phyloP scores from a whole-genome alignment of 2,329 filamentous ascomycete species.

The Fonsecaea pedrosoi region DNA sequence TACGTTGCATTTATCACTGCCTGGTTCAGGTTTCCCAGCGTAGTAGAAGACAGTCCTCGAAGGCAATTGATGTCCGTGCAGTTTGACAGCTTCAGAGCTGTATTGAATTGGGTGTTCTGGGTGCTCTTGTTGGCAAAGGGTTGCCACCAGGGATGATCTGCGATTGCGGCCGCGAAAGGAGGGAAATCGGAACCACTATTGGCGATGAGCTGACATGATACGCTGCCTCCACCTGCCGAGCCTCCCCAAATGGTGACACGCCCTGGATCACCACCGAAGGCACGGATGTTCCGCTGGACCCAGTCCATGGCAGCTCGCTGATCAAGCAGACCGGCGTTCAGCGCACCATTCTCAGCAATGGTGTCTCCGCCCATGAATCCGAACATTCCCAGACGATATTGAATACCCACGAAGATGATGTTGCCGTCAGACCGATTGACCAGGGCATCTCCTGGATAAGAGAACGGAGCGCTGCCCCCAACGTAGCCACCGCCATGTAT shows the following conservation, averaged over 20 bases:
- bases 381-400: conserved; percentile 77
- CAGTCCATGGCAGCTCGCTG: conserved; percentile 48
- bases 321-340: conserved; percentile 48
- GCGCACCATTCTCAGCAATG: conserved; percentile 17
- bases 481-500: conserved; percentile 40
- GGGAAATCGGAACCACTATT: conserved; percentile 48
- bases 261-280: conserved; percentile 47
- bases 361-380: conserved; percentile 60
- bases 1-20: conserved; percentile 23
- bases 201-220: conserved; percentile 45
- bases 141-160: conserved; percentile 49
- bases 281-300: conserved; percentile 47
- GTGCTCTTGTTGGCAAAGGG: conserved; percentile 43
- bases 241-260: conserved; percentile 49
- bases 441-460: conserved; percentile 32
- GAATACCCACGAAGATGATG: conserved; percentile 73
- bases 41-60: conserved; percentile 10
- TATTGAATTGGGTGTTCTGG: conserved; percentile 47
- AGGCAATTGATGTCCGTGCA: conserved; percentile 44
- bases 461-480: conserved; percentile 30
- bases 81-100: conserved; percentile 55
- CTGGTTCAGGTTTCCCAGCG: conserved; percentile 24
- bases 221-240: conserved; percentile 29
- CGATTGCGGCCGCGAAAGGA: conserved; percentile 53
- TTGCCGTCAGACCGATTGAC: conserved; percentile 37